Evolutionary conservation across 169 alveolate species (phyloP).

Genomic region (Amoebophrya sp.): DNA sequence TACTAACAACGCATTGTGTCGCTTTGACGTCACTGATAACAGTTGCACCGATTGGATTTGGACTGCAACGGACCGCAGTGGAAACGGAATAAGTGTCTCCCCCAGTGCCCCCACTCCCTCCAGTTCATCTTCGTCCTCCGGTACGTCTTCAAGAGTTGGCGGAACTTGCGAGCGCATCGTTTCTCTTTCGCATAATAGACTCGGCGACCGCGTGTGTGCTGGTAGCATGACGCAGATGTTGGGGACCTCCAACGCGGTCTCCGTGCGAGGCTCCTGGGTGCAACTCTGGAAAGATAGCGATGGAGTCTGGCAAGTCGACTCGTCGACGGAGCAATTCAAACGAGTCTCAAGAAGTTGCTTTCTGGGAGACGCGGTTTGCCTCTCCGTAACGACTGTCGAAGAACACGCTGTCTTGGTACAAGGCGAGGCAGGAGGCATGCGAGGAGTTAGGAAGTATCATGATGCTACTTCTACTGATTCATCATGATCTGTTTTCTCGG

Average conservation of each 20-base stretch:
- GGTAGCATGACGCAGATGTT: too few relatives aligned
- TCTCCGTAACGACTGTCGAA: neutral
- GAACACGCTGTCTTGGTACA: neutral
- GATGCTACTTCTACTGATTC: too few relatives aligned
- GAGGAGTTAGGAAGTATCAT: neutral
- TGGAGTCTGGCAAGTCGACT: neutral
- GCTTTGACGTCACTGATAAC: neutral
- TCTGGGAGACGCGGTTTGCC: conserved; percentile 12
- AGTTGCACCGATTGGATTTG: neutral
- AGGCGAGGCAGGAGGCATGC: neutral
- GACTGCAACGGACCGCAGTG: too few relatives aligned
- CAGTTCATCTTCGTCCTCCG: too few relatives aligned
- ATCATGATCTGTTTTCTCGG: too few relatives aligned
- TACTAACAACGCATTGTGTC: neutral
- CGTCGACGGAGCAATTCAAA: neutral
- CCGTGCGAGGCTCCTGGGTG: neutral
- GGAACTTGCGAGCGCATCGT: too few relatives aligned
- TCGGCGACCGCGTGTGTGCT: neutral
- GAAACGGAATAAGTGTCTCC: too few relatives aligned
- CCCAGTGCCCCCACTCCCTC: too few relatives aligned
- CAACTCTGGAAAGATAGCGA: neutral
- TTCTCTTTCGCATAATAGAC: neutral
- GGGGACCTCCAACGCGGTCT: too few relatives aligned
- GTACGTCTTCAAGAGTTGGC: too few relatives aligned
- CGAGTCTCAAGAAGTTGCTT: neutral